phyloP scores from a whole-genome alignment of 148 eudicot genomes.

The Chenopodium formosanum region DNA sequence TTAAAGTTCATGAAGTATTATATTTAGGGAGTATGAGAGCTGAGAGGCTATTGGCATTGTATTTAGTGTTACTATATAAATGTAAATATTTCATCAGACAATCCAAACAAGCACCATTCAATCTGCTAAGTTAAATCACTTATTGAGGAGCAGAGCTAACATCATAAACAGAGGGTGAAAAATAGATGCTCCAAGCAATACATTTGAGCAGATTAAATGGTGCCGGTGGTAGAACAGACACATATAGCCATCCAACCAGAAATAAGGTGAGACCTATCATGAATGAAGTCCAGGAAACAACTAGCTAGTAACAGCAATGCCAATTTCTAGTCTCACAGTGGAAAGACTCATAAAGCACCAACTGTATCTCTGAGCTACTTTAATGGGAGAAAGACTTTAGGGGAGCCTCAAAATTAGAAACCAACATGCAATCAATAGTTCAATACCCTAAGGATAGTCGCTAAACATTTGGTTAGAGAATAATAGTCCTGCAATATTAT shows the following conservation, averaged over 20 bases:
- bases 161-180: neutral
- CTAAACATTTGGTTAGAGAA: slow-evolving; percentile 14
- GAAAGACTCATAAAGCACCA: neutral
- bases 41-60: neutral
- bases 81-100: slow-evolving; percentile 1
- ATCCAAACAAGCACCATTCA: slow-evolving; percentile 8
- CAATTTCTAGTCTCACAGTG: neutral
- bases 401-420: neutral
- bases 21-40: too few relatives aligned
- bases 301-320: neutral
- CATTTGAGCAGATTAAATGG: neutral
- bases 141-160: neutral
- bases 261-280: slow-evolving; percentile 1
- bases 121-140: slow-evolving; percentile 1
- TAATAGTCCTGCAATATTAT: slow-evolving; percentile 37
- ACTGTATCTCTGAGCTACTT: neutral
- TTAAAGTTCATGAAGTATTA: neutral
- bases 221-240: neutral
- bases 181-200: neutral
- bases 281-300: neutral
- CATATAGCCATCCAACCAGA: neutral
- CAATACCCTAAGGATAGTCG: slow-evolving; percentile 28
- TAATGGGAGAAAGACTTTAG: neutral
- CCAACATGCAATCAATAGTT: neutral
- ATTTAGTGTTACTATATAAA: neutral